phyloP scores from a whole-genome alignment of 257 asterid species.

The Solanum appendiculatum region DNA sequence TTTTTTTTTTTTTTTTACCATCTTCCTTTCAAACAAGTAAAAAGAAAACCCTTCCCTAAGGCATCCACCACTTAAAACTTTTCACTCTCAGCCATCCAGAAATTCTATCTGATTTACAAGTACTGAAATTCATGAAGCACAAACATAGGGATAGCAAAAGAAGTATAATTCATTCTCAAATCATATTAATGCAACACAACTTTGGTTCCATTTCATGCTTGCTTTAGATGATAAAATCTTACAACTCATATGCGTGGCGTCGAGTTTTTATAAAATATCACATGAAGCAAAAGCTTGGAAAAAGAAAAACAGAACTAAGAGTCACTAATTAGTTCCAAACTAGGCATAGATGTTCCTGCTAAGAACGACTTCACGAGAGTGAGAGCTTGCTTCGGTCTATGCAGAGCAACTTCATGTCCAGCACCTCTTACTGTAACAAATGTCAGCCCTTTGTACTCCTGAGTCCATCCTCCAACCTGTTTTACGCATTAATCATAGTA shows the following conservation, averaged over 20 bases:
- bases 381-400: conserved; percentile 71
- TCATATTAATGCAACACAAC: not conserved
- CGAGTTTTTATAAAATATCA: not conserved
- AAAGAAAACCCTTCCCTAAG: not conserved
- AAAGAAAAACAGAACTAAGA: conserved; percentile 1
- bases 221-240: not conserved
- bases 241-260: not conserved
- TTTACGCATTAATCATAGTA: not conserved
- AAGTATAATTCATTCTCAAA: not conserved
- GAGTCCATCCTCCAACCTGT: conserved; percentile 95
- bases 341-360: conserved; percentile 58
- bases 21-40: not conserved
- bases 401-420: conserved; percentile 87
- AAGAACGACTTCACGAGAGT: conserved; percentile 54
- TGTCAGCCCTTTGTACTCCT: conserved; percentile 70
- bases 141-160: not conserved
- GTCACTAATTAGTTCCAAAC: conserved; percentile 30
- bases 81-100: not conserved
- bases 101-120: not conserved
- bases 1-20: not conserved
- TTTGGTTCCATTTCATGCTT: not conserved
- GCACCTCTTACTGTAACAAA: conserved; percentile 85
- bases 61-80: not conserved
- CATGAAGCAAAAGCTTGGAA: not conserved
- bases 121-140: not conserved